phyloP scores from a whole-genome alignment of 306 rosid species.

The Castanea sativa region DNA sequence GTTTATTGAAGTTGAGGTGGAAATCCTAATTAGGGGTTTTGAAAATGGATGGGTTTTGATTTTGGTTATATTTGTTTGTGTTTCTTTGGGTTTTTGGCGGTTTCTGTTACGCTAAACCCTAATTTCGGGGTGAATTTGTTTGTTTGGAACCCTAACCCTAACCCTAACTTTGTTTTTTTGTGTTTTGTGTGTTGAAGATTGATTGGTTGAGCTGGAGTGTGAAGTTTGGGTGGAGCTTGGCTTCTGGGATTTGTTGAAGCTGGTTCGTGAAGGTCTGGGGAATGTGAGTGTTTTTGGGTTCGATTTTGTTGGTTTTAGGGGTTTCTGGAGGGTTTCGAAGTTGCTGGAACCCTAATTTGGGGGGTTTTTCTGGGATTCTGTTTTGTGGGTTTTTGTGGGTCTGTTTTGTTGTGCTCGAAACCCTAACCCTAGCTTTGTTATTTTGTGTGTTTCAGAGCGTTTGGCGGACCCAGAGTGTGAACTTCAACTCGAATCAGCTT shows the following conservation, averaged over 20 bases:
- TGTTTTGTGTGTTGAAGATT: too few relatives aligned
- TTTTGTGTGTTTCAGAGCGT: background rate
- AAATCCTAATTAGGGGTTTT: too few relatives aligned
- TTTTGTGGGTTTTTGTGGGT: background rate
- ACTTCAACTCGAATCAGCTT: slow-evolving; percentile 9
- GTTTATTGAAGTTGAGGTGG: too few relatives aligned
- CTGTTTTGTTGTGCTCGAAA: background rate
- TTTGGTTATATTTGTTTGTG: too few relatives aligned
- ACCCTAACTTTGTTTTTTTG: too few relatives aligned
- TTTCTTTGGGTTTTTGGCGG: background rate
- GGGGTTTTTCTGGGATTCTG: background rate
- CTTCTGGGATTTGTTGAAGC: background rate
- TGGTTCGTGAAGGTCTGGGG: background rate
- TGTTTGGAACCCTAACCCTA: too few relatives aligned
- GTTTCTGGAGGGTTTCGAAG: background rate
- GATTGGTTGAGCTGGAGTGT: too few relatives aligned
- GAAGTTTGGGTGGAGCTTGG: background rate
- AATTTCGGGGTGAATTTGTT: too few relatives aligned
- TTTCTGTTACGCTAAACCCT: too few relatives aligned
- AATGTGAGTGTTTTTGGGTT: slow-evolving; percentile 5
- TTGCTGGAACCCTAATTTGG: background rate
- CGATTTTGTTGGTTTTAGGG: background rate
- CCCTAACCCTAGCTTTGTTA: background rate
- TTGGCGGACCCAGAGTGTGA: background rate
- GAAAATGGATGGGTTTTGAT: too few relatives aligned